A percentile compares a stretch with the other conserved stretches of the same genome.
These are phyloP conservation scores for Dactylellina haptotyla DNA, from an alignment of 2,329 filamentous ascomycete genomes.

Conservation along the genomic window DNA sequence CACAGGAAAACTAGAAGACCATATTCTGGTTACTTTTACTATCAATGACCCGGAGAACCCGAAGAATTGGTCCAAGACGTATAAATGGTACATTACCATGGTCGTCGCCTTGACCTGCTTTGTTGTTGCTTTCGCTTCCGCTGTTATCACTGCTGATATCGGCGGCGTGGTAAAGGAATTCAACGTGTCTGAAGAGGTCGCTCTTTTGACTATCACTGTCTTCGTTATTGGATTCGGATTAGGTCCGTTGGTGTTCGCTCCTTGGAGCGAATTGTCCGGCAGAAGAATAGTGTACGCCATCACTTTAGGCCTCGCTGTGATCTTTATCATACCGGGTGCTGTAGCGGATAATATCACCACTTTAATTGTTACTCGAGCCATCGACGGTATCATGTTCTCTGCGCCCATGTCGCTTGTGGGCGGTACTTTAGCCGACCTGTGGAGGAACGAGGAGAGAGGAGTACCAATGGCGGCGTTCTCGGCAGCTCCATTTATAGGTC, in stretches of 20 bases:
- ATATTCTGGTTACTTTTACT: slow-evolving; percentile 76
- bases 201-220: slow-evolving; percentile 75
- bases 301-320: slow-evolving; percentile 75
- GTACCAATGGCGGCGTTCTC: slow-evolving; percentile 88
- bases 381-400: slow-evolving; percentile 85
- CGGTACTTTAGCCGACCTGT: slow-evolving; percentile 84
- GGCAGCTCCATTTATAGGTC: slow-evolving; percentile 83
- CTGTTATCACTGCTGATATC: slow-evolving; percentile 81
- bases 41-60: slow-evolving; percentile 79
- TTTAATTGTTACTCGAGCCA: slow-evolving; percentile 71
- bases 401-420: slow-evolving; percentile 85
- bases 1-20: slow-evolving; percentile 65
- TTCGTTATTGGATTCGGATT: slow-evolving; percentile 86
- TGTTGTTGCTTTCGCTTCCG: slow-evolving; percentile 76
- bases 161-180: slow-evolving; percentile 73
- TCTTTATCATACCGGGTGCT: slow-evolving; percentile 84
- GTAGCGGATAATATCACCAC: slow-evolving; percentile 79
- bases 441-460: slow-evolving; percentile 82
- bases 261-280: slow-evolving; percentile 78
- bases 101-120: slow-evolving; percentile 80
- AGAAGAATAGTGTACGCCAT: slow-evolving; percentile 75
- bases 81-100: slow-evolving; percentile 88
- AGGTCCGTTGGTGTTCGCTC: slow-evolving; percentile 83
- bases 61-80: slow-evolving; percentile 82
- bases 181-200: slow-evolving; percentile 75